Percentiles rank a stretch among this genome's conserved stretches.
Conservation (phyloP, 2,329 filamentous ascomycete genomes). For the Canariomyces notabilis region DNA sequence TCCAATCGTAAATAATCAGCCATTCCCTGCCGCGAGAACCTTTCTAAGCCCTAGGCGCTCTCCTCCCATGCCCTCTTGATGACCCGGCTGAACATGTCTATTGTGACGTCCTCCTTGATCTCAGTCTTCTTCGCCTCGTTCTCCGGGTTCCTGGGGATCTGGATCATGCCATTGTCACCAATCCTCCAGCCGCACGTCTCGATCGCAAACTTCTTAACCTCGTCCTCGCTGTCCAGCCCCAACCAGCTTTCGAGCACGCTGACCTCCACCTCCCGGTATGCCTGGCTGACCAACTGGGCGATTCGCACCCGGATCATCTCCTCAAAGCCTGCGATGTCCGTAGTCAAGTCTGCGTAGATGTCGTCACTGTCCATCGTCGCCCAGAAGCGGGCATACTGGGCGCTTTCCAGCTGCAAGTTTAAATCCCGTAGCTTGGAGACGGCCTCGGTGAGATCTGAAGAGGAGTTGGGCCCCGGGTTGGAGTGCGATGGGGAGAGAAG, state of each 20-base stretch:
- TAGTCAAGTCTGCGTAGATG: constrained; percentile 89
- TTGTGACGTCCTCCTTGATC: constrained; percentile 90
- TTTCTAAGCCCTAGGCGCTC: constrained; percentile 45
- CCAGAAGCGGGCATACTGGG: constrained; percentile 93
- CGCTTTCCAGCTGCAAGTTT: constrained; percentile 81
- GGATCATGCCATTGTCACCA: constrained; percentile 59
- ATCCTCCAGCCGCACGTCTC: constrained; percentile 86
- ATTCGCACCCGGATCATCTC: constrained; percentile 88
- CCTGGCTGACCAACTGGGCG: constrained; percentile 77
- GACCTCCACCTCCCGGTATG: constrained; percentile 67
- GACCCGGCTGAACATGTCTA: constrained; percentile 77
- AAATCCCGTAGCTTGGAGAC: constrained; percentile 80
- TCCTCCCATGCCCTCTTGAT: constrained; percentile 85
- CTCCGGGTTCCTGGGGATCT: constrained; percentile 87
- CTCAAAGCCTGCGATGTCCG: constrained; percentile 92
- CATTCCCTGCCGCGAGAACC: neutral
- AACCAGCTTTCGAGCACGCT: constrained; percentile 70
- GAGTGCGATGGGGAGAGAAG: constrained; percentile 84
- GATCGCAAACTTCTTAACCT: constrained; percentile 70
- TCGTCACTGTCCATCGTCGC: constrained; percentile 87
- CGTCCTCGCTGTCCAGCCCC: constrained; percentile 59
- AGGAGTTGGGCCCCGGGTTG: constrained; percentile 56
- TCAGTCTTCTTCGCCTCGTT: constrained; percentile 96
- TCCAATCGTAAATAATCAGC: constrained; percentile 11
- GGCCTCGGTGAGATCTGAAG: constrained; percentile 77